Evolutionary conservation across 345 rosid species (phyloP), one percentile per base, ranked within the genome.

Genomic region (Melaleuca quinquenervia): DNA sequence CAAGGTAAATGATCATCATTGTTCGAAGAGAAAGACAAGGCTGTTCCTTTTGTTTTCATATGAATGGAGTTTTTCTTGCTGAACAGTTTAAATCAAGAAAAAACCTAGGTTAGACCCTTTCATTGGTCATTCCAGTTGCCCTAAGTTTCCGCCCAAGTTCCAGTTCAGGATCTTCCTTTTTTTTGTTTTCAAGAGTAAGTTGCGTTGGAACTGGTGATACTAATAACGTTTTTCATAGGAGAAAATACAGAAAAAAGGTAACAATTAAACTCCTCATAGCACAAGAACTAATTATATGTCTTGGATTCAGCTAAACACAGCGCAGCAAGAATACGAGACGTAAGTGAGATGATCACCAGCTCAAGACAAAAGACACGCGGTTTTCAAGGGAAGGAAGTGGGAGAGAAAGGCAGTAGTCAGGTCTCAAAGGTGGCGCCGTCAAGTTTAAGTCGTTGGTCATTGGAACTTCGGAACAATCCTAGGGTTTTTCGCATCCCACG

Each of bases 401-500:
- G 74, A 22, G 52, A 85, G 32, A 54, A 41, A 26, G 74, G 49
- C 70, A 36, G 48, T 32, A 36, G 24, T n/a, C 70, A 48, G 62
- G 44, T 78, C 45, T 52, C 86, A 21, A 50, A 70, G 45, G 24
- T 52, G 83, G 83, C n/a, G 52, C 84, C 87, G 0, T 82, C 44
- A 6, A 62, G 62, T 36, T 86, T 82, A 36, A 86, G 87, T 14
- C 85, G 55, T 26, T 82, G 87, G 82, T 62, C 87, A 18, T 18
- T 16, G 78, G 29, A 76, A 53, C 5, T 26, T 50, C 21, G 44
- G 88, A 50, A 85, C 44, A 50, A 87, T 50, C 87, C 89, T 20
- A 85, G 89, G 86, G 56, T 87, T 82, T 87, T 87, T 11, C 83
- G 89, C 26, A 87, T 87, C 16, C 83, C 89, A 22, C 89, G 87